Conservation (phyloP, 1,284 basidiomycete species). For the Cryptococcus neoformans region DNA sequence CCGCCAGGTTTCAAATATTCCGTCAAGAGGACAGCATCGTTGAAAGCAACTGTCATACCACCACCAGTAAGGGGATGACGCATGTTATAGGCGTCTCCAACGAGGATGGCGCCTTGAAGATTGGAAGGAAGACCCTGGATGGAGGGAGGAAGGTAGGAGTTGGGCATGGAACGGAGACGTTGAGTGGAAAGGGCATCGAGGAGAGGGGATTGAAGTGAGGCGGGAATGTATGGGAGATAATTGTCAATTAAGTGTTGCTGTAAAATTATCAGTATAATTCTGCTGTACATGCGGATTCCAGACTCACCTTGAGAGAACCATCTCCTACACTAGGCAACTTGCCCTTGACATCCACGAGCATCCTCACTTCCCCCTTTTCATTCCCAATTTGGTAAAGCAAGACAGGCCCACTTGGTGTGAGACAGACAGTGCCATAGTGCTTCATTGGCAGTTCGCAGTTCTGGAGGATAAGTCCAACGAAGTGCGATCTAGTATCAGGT, state of each 20-base stretch:
- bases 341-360: conserved; percentile 86
- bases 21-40: conserved; percentile 74
- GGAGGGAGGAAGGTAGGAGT: conserved; percentile 84
- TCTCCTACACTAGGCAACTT: conserved; percentile 71
- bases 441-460: conserved; percentile 73
- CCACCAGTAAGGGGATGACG: conserved; percentile 96
- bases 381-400: conserved; percentile 80
- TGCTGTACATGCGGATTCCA: neutral
- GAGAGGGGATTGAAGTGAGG: conserved; percentile 62
- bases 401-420: conserved; percentile 75
- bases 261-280: neutral
- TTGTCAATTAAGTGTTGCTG: conserved; percentile 67
- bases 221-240: conserved; percentile 75
- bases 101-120: conserved; percentile 67
- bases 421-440: conserved; percentile 81
- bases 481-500: conserved; percentile 66
- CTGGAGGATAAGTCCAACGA: conserved; percentile 75
- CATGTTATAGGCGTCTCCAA: conserved; percentile 99
- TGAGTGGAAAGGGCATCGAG: conserved; percentile 63
- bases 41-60: conserved; percentile 90
- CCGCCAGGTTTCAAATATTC: conserved; percentile 56
- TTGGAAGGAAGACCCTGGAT: conserved; percentile 64
- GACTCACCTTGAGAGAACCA: conserved; percentile 61
- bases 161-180: conserved; percentile 88
- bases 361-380: conserved; percentile 67